These are phyloP conservation scores for Aspergillus vadensis DNA, from an alignment of 2,329 filamentous ascomycete genomes.

Conservation along the genomic window DNA sequence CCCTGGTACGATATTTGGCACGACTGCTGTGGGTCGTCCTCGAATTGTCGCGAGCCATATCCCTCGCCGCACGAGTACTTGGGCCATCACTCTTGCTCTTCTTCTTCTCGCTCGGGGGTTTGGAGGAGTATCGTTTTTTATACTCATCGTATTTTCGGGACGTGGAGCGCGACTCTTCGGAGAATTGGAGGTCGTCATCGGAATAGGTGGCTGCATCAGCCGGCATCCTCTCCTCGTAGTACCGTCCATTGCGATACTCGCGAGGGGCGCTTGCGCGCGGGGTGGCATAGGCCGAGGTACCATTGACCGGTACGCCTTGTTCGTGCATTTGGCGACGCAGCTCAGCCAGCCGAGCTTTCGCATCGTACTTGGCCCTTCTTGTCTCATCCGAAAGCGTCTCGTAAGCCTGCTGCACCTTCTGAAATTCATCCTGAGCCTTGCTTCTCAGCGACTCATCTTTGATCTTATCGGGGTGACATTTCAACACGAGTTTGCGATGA, in stretches of 20 bases:
- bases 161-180: conserved; percentile 41
- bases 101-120: conserved; percentile 42
- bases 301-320: conserved; percentile 37
- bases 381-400: conserved; percentile 81
- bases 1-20: conserved; percentile 46
- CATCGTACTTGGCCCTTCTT: conserved; percentile 75
- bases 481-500: conserved; percentile 82
- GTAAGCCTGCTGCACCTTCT: conserved; percentile 89
- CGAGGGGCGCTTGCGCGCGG: conserved; percentile 23
- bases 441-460: conserved; percentile 75
- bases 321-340: conserved; percentile 60
- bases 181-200: conserved; percentile 41
- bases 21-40: conserved; percentile 37
- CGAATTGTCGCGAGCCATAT: conserved; percentile 33
- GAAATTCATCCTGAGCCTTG: conserved; percentile 82
- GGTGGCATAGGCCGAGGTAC: conserved; percentile 21
- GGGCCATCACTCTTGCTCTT: conserved; percentile 34
- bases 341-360: conserved; percentile 67
- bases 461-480: conserved; percentile 90
- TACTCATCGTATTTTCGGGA: conserved; percentile 45
- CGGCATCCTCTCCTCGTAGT: conserved; percentile 49
- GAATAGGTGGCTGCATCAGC: conserved; percentile 34
- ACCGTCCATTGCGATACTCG: conserved; percentile 45
- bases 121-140: conserved; percentile 37
- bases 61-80: conserved; percentile 34